Percentiles rank a stretch among this genome's conserved stretches.
phyloP scores from a whole-genome alignment of 306 rosid species.

The Adenanthera pavonina region DNA sequence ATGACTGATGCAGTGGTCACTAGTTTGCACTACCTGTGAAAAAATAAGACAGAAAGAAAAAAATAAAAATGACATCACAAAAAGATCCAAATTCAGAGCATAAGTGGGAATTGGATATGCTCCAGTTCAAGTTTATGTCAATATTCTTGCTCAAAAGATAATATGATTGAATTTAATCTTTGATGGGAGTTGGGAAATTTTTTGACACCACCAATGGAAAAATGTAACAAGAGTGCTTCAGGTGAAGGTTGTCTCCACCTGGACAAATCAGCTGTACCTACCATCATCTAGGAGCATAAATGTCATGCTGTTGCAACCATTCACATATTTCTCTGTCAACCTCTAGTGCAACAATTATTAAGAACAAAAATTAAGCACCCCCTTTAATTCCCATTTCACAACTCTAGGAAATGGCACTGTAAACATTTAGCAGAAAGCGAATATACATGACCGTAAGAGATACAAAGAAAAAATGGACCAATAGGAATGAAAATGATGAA shows the following conservation, averaged over 20 bases:
- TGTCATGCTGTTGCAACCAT: neutral
- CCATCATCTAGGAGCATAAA: neutral
- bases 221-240: neutral
- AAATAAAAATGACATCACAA: neutral
- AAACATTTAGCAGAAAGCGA: neutral
- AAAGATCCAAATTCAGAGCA: neutral
- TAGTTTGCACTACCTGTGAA: slow-evolving; percentile 63
- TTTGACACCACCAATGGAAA: neutral
- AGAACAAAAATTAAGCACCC: neutral
- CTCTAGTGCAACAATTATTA: neutral
- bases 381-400: neutral
- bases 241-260: neutral
- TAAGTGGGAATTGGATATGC: neutral
- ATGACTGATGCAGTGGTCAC: slow-evolving; percentile 55
- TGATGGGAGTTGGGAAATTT: neutral
- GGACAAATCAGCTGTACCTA: neutral
- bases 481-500: too few relatives aligned
- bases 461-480: neutral
- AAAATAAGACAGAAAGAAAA: neutral
- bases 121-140: neutral
- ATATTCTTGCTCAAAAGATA: neutral
- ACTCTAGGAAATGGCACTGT: neutral
- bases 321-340: neutral
- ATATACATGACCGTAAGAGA: neutral
- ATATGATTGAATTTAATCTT: neutral